Percentiles rank a stretch among this genome's conserved stretches.
Evolutionary conservation across 2,329 filamentous ascomycete species (phyloP).

Genomic region (Botrytis sinoallii): DNA sequence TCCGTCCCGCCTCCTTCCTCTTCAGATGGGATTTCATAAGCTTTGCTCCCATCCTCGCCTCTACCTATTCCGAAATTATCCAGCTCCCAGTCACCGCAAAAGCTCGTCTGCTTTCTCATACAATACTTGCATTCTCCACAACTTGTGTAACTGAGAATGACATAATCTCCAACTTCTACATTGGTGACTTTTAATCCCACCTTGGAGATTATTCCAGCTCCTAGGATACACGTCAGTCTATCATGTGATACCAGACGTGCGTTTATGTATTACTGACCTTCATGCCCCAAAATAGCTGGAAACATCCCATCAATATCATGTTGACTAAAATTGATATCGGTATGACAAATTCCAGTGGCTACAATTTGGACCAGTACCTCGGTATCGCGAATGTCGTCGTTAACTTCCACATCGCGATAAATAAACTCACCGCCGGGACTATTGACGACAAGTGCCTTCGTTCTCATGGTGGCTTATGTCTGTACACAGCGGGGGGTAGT

Average conservation of each 20-base stretch:
- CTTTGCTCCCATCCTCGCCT: conserved; percentile 24
- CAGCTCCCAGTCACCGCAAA: conserved; percentile 32
- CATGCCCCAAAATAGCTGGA: conserved; percentile 36
- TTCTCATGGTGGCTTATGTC: not conserved
- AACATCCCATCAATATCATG: conserved; percentile 27
- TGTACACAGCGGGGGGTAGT: not conserved
- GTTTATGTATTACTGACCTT: conserved; percentile 26
- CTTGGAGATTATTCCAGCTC: conserved; percentile 26
- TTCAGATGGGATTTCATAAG: conserved; percentile 15
- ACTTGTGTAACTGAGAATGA: conserved; percentile 39
- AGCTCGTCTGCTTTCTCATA: conserved; percentile 29
- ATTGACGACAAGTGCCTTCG: conserved; percentile 11
- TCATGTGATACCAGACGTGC: not conserved
- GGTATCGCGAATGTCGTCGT: conserved; percentile 26
- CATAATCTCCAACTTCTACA: conserved; percentile 28
- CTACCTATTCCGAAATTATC: conserved; percentile 32
- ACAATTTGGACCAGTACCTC: conserved; percentile 41
- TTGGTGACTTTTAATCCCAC: conserved; percentile 24
- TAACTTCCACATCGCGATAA: conserved; percentile 18
- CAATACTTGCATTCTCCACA: conserved; percentile 39
- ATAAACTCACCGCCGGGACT: conserved; percentile 11
- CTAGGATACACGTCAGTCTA: conserved; percentile 12
- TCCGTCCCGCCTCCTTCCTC: conserved; percentile 19
- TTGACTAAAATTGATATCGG: conserved; percentile 27
- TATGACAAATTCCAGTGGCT: conserved; percentile 38